Evolutionary conservation across 768 basidiomycete species (phyloP), one percentile per base, ranked within the genome.

Genomic region (Pleurotus djamor): DNA sequence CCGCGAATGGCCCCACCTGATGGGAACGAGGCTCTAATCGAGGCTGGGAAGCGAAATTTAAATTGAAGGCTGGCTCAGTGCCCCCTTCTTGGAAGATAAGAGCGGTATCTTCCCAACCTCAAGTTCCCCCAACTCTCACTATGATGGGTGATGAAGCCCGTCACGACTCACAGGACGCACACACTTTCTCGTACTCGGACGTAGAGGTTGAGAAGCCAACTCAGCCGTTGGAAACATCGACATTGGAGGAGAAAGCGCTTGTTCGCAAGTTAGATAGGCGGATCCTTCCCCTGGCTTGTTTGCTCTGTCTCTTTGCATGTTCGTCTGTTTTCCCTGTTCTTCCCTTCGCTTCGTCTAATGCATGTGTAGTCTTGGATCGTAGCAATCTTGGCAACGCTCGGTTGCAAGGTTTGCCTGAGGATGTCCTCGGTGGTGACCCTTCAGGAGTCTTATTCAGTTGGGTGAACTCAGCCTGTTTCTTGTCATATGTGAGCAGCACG

Each of bases 231-330:
- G 21, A 28, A 3, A 28, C 21, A 1, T 28, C 21, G 3, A 1
- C 21, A 3, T 28, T 28, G 3, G 3, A 28, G 3, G 88, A 89
- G 67, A 75, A 67, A 60, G 70, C 65, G 28, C 78, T 92, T 2
- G 74, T 91, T 17, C 78, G 82, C 66, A 90, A 88, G 65, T 74
- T 91, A 52, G 89, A 91, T 65, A 54, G 64, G 57, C 77, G 88
- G 43, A 91, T 91, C 58, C 71, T 91, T 54, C 89, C 89, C 43
- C 84, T 91, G 48, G 76, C 85, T 1, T 91, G 88, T 65, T 64
- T 89, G n/a, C 78, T 91, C 44, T 91, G 91, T 64, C 76, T 91
- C 32, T 91, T 87, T 69, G 88, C 89, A 36, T 91, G 89, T 88
- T 58, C 69, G 87, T 81, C 48, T 47, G 13, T 2, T 7, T 43